Percentiles rank a stretch among this genome's conserved stretches.
phyloP scores from a whole-genome alignment of 148 eudicot genomes.

The Fagopyrum homotropicum region DNA sequence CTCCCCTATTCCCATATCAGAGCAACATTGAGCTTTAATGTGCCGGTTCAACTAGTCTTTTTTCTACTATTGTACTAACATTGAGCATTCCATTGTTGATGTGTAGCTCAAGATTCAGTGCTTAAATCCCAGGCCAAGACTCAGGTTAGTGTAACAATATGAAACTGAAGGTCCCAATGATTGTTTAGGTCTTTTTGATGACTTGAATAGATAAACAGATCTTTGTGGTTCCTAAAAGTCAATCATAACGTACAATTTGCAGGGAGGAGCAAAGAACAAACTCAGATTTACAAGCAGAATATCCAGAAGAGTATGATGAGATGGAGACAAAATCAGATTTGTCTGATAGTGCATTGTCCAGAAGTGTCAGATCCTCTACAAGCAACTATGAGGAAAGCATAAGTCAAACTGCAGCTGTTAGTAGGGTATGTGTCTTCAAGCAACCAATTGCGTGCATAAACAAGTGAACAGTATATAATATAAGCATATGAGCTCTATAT shows the following conservation, averaged over 20 bases:
- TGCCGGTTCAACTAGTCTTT: background rate
- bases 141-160: constrained; percentile 33
- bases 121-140: constrained; percentile 44
- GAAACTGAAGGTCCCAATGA: background rate
- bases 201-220: background rate
- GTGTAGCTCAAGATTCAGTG: constrained; percentile 68
- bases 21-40: background rate
- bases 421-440: constrained; percentile 31
- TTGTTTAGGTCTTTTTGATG: background rate
- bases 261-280: constrained; percentile 33
- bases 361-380: constrained; percentile 36
- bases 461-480: too few species aligned
- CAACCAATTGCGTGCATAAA: too few species aligned
- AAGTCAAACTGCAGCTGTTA: constrained; percentile 32
- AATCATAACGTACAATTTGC: constrained; percentile 11
- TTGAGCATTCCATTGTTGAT: constrained; percentile 2
- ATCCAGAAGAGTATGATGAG: constrained; percentile 36
- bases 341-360: constrained; percentile 40
- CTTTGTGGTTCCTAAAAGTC: background rate
- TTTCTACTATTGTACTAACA: background rate
- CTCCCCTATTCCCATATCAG: background rate
- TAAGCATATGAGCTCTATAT: too few species aligned
- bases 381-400: constrained; percentile 36
- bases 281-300: constrained; percentile 23
- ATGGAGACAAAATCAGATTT: constrained; percentile 37